Conservation (phyloP, 108 stramenopile species). For the Conticribra weissflogii region DNA sequence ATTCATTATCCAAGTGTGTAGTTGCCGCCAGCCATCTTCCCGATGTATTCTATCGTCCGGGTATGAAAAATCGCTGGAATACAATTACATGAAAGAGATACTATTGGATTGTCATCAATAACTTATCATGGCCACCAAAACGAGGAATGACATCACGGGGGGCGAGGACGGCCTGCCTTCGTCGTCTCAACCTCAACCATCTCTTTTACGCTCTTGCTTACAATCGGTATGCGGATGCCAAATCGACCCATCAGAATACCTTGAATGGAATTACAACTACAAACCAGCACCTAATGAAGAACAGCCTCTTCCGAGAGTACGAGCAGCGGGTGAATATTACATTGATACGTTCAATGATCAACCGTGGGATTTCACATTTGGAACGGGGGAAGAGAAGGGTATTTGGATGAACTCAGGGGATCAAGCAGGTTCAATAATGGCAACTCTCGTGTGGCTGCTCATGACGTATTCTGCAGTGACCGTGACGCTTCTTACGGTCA, state of each 20-base stretch:
- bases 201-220: conserved; percentile 40
- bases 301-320: conserved; percentile 42
- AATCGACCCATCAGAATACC: conserved; percentile 45
- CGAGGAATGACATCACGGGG: conserved; percentile 7
- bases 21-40: too few relatives aligned
- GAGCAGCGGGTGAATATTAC: conserved; percentile 46
- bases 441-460: conserved; percentile 82
- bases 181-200: conserved; percentile 6
- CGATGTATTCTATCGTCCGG: too few relatives aligned
- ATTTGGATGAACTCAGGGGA: conserved; percentile 92
- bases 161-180: conserved; percentile 3
- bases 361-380: conserved; percentile 48
- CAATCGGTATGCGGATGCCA: conserved; percentile 37
- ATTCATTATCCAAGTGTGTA: too few relatives aligned
- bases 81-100: too few relatives aligned
- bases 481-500: conserved; percentile 74
- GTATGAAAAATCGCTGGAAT: too few relatives aligned
- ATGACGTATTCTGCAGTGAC: conserved; percentile 78
- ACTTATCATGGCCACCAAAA: not conserved
- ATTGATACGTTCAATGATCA: conserved; percentile 50
- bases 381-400: conserved; percentile 62
- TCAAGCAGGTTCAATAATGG: conserved; percentile 90
- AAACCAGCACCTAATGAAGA: conserved; percentile 5
- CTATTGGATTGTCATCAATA: too few relatives aligned
- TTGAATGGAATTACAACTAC: conserved; percentile 22